Conservation (phyloP, 225 moss, liverwort and hornwort genomes). For the Marchantia paleacea region DNA sequence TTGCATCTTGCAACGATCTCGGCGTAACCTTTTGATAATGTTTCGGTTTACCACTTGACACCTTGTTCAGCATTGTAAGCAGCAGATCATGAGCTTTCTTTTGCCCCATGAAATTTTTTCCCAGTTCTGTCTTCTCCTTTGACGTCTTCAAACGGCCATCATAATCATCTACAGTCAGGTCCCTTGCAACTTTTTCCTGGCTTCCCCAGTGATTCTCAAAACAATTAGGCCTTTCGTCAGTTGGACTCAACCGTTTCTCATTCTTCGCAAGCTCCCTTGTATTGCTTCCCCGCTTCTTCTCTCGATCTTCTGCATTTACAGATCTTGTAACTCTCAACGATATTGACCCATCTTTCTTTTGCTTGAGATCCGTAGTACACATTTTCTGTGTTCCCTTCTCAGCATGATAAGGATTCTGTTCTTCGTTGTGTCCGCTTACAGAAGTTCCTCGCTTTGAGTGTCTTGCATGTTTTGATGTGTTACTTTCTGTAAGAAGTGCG, state of each 20-base stretch:
- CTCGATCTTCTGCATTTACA: constrained; percentile 8
- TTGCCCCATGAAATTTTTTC: neutral
- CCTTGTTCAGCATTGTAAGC: constrained; percentile 27
- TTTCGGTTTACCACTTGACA: constrained; percentile 13
- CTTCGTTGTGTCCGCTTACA: neutral
- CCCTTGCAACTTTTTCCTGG: neutral
- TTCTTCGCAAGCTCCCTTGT: constrained; percentile 14
- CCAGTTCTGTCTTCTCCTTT: constrained; percentile 1
- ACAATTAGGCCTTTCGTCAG: neutral
- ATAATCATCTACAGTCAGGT: neutral
- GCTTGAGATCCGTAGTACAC: neutral
- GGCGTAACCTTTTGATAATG: constrained; percentile 14
- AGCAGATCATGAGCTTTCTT: constrained; percentile 19
- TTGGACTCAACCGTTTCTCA: constrained; percentile 5
- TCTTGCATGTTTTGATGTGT: neutral
- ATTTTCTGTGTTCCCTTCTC: constrained; percentile 8
- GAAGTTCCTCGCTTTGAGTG: neutral
- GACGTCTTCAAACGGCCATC: neutral
- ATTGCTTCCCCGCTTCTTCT: constrained; percentile 8
- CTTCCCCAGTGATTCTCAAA: constrained; percentile 3
- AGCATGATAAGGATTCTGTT: neutral
- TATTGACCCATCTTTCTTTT: constrained; percentile 10
- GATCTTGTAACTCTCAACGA: constrained; percentile 2
- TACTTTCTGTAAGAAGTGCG: constrained; percentile 22
- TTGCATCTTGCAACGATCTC: constrained; percentile 4